Conservation (phyloP, 805 yeast species). For the Wickerhamomyces mucosus region DNA sequence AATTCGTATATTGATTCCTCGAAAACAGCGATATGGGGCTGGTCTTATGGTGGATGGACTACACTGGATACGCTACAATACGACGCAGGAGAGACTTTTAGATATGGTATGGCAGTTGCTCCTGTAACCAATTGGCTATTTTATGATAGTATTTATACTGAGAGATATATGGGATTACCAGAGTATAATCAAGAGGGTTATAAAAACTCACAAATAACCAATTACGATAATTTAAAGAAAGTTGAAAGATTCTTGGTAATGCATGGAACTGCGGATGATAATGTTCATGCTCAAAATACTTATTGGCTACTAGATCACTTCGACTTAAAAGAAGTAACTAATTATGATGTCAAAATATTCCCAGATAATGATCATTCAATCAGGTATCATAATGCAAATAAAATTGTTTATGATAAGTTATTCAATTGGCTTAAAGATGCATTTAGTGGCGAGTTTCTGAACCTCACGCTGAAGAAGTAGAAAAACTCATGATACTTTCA, state of each 20-base stretch:
- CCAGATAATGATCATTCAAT: constrained; percentile 79
- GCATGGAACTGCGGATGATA: constrained; percentile 98
- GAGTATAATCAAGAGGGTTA: constrained; percentile 60
- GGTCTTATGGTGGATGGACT: constrained; percentile 96
- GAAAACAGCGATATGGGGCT: constrained; percentile 87
- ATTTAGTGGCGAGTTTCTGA: too few relatives aligned
- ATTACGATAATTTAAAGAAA: constrained; percentile 44
- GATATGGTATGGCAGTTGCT: constrained; percentile 92
- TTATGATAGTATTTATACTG: constrained; percentile 92
- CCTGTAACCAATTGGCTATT: constrained; percentile 94
- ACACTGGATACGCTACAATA: constrained; percentile 81
- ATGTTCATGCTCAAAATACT: constrained; percentile 91
- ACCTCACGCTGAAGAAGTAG: too few relatives aligned
- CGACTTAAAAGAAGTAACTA: constrained; percentile 62
- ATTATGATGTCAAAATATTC: constrained; percentile 70
- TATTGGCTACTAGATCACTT: constrained; percentile 67
- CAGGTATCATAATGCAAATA: constrained; percentile 60
- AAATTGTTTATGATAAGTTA: constrained; percentile 58
- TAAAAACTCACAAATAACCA: constrained; percentile 41
- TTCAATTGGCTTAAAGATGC: constrained; percentile 58
- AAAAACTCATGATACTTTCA: too few relatives aligned
- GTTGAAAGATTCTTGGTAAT: constrained; percentile 68
- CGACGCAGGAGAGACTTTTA: constrained; percentile 66
- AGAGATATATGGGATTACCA: constrained; percentile 86
- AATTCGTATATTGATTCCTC: constrained; percentile 49